Percentiles rank a stretch among this genome's conserved stretches.
phyloP scores from a whole-genome alignment of 2,329 filamentous ascomycete species.

The Trichoderma simmonsii region DNA sequence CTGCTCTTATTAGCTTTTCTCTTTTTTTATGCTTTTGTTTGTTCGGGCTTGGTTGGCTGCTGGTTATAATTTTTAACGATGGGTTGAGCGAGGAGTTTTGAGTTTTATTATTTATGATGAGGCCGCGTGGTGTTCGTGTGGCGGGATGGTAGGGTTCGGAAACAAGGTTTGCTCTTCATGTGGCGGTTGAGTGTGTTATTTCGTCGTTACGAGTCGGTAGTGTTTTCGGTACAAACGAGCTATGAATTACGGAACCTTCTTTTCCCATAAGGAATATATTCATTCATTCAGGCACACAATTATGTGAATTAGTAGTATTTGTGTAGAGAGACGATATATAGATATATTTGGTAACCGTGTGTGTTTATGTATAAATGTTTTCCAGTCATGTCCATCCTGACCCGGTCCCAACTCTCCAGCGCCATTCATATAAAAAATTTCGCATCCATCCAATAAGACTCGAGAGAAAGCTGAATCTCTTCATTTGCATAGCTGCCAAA shows the following conservation, averaged over 20 bases:
- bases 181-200: not conserved
- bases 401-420: not conserved
- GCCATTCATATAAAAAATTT: not conserved
- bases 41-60: not conserved
- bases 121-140: not conserved
- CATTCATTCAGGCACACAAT: not conserved
- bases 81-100: slow-evolving; percentile 8
- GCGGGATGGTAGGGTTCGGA: not conserved
- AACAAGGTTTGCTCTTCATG: not conserved
- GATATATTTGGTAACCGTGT: not conserved
- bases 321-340: not conserved
- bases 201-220: not conserved
- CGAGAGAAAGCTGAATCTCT: not conserved
- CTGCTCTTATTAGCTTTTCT: not conserved
- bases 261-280: not conserved
- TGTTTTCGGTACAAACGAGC: not conserved
- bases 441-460: not conserved
- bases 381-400: not conserved
- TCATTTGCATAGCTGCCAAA: not conserved
- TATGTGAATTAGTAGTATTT: no score
- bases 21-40: not conserved
- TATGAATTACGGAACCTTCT: not conserved
- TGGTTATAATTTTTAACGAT: not conserved
- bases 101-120: not conserved
- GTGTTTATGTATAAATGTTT: not conserved